phyloP scores from a whole-genome alignment of 176 grass and related monocot genomes.

The Aegilops bicornis region DNA sequence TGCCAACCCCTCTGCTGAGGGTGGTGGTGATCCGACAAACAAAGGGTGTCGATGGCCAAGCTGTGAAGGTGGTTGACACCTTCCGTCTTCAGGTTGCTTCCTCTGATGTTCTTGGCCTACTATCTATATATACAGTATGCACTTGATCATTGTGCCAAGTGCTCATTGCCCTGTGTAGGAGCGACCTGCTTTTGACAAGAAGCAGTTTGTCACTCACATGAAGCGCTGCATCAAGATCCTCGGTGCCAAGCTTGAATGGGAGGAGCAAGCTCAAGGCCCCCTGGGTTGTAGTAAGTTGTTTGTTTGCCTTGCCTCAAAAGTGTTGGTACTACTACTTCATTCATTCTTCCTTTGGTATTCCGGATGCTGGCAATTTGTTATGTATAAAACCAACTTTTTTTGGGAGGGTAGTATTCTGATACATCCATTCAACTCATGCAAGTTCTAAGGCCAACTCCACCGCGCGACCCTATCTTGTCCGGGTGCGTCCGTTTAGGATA shows the following conservation, averaged over 20 bases:
- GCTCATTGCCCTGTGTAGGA: constrained; percentile 35
- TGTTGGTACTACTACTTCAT: not conserved
- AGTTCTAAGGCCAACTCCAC: too few relatives aligned
- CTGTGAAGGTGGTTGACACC: constrained; percentile 46
- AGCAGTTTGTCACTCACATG: constrained; percentile 65
- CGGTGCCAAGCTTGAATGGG: constrained; percentile 39
- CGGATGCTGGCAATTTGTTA: too few relatives aligned
- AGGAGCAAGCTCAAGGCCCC: constrained; percentile 69
- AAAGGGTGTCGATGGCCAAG: not conserved
- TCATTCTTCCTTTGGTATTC: too few relatives aligned
- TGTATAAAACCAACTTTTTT: not conserved
- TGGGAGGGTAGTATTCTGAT: too few relatives aligned
- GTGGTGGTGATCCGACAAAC: constrained; percentile 31
- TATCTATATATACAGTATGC: not conserved
- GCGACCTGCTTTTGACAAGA: constrained; percentile 84
- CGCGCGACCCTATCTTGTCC: too few relatives aligned
- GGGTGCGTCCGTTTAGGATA: too few relatives aligned
- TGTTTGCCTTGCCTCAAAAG: not conserved
- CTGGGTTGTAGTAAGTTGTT: constrained; percentile 75
- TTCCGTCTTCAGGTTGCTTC: constrained; percentile 60
- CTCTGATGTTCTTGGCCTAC: not conserved
- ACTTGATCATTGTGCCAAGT: not conserved
- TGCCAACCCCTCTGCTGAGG: constrained; percentile 90
- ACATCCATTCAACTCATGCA: not conserved
- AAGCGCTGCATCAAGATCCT: constrained; percentile 86